Base-by-base conservation (phyloP, 768 basidiomycete species). In the Termitomyces bulborhizus region DNA sequence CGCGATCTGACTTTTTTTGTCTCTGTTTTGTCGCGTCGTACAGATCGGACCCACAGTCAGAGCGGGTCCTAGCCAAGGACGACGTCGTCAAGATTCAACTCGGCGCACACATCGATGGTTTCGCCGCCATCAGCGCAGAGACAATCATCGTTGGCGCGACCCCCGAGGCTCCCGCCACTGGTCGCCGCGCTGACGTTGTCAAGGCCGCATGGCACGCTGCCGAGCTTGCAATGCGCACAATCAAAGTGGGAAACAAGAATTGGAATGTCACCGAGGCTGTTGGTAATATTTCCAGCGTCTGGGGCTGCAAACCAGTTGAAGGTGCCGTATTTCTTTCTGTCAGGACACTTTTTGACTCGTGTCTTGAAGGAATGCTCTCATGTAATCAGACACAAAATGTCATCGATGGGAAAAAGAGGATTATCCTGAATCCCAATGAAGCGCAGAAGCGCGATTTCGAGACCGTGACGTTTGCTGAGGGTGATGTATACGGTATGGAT, bases 41-140 rank as follows among this genome's bases (percentile, higher is more conserved):
- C 39, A 90, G 88, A 61, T 91, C 90, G 37, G 90, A 93, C 73
- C 72, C 85, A 15, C 80, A 82, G 59, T 82, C 88, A 27, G 73
- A 75, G 6, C 84, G 85, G 69, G 79, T 70, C 49, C 79, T 95
- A 60, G 83, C 81, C 27, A 88, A 93, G 60, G 84, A 85, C 57
- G 97, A 99, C 69, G 85, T 99, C 55, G 96, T 98, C 62, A 98
- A 98, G 75, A 74, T 99, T 60, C 92, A 95, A 70, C 79, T 98
- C 57, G 97, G 97, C 45, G 94, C 95, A 18, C 97, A 99, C 67
- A 93, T 99, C 71, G 96, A 98, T 69, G 97, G 97, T 54, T 98
- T 90, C 71, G 94, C 95, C 18, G 85, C 93, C 52, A 85, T 97
- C 69, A 84, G 83, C 66, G 97, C 93, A 34, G 97, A 99, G 72